Conservation (phyloP, 371 early-diverging fungal species). For the Rhizopus arrhizus region DNA sequence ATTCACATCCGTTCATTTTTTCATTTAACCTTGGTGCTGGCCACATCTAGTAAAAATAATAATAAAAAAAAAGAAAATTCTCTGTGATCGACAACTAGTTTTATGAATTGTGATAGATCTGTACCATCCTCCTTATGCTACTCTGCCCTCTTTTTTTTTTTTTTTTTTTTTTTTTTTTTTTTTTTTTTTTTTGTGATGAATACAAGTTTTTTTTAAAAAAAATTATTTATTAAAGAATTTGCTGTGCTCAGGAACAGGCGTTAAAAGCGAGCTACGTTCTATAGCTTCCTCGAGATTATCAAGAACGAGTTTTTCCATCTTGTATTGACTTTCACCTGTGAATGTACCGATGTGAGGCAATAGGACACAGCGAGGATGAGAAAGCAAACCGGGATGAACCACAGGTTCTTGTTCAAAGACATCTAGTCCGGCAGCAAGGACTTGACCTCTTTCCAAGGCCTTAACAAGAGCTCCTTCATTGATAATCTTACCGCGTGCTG, state of each 20-base stretch:
- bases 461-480: slow-evolving; percentile 56
- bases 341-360: slow-evolving; percentile 54
- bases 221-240: slow-evolving; percentile 27
- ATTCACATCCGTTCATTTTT: no score
- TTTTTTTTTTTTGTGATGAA: not conserved
- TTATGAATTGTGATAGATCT: no score
- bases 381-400: slow-evolving; percentile 42
- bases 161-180: not conserved
- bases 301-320: slow-evolving; percentile 48
- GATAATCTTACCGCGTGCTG: slow-evolving; percentile 64
- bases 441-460: slow-evolving; percentile 58
- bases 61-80: no score
- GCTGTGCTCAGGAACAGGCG: slow-evolving; percentile 48
- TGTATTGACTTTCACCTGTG: slow-evolving; percentile 44
- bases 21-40: no score
- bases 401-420: slow-evolving; percentile 62
- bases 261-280: slow-evolving; percentile 32
- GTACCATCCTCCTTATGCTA: no score
- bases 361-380: slow-evolving; percentile 43
- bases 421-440: slow-evolving; percentile 60
- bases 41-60: no score
- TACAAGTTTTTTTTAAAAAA: not conserved
- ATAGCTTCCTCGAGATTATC: slow-evolving; percentile 42
- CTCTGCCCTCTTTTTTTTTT: no score
- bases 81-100: no score